Conservation (phyloP, 139 green algal species). For the Nannochloris sp. region DNA sequence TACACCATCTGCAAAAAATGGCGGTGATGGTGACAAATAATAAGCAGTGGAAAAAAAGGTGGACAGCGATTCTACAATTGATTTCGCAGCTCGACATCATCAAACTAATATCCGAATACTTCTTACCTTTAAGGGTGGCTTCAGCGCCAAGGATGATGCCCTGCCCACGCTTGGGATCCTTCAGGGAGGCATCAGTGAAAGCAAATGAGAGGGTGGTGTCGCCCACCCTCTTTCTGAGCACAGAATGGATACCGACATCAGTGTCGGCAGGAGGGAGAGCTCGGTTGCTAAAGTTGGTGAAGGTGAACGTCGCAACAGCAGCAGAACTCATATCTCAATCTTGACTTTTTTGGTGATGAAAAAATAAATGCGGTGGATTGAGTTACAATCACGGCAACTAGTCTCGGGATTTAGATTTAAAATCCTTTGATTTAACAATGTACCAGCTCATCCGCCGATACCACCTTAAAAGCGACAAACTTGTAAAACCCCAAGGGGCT, state of each 20-base stretch:
- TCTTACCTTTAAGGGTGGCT: neutral
- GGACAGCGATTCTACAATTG: neutral
- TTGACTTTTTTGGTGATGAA: neutral
- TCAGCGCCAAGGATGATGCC: conserved; percentile 11
- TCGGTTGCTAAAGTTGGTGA: conserved; percentile 1
- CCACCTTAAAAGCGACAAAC: no score
- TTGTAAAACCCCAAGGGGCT: no score
- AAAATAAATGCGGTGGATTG: no score
- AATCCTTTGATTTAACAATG: no score
- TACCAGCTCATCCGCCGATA: no score
- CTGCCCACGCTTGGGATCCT: conserved; percentile 1
- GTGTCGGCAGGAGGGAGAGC: neutral
- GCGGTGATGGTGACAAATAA: no score
- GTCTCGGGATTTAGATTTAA: no score
- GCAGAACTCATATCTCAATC: conserved; percentile 14
- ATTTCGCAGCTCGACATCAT: neutral
- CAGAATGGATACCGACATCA: neutral
- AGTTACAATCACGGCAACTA: no score
- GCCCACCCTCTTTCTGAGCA: conserved; percentile 15
- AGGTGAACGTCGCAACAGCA: neutral
- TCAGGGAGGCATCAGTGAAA: conserved; percentile 15
- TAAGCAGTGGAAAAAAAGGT: neutral
- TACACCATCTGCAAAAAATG: conserved; percentile 17
- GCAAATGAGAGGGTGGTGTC: conserved; percentile 7
- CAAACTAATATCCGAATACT: neutral